Evolutionary conservation across 2,329 filamentous ascomycete species (phyloP).

Genomic region (Lachnellula cervina): DNA sequence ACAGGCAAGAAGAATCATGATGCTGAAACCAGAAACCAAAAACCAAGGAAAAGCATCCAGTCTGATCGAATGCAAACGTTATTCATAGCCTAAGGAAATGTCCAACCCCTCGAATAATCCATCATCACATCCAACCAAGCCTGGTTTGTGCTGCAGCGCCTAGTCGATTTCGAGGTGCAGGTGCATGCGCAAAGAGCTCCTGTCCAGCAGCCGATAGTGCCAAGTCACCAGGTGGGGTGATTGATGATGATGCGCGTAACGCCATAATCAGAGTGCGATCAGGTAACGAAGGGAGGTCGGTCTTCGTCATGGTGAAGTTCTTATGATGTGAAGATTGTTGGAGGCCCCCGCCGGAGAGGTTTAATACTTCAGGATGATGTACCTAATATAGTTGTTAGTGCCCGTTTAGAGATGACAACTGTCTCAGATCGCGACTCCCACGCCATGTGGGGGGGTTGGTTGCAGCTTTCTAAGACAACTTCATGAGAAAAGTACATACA

Average conservation of each 20-base stretch:
- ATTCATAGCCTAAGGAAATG: neutral
- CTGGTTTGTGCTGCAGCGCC: neutral
- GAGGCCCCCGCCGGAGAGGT: neutral
- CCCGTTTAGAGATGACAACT: neutral
- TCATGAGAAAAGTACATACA: constrained; percentile 51
- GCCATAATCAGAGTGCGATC: constrained; percentile 3
- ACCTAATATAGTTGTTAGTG: constrained; percentile 39
- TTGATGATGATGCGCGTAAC: constrained; percentile 14
- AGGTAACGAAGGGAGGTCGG: constrained; percentile 13
- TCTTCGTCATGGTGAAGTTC: constrained; percentile 6
- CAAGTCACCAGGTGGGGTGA: constrained; percentile 5
- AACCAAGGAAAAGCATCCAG: neutral
- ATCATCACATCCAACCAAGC: neutral
- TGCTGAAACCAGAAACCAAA: neutral
- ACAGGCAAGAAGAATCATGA: constrained; percentile 10
- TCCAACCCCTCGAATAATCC: neutral
- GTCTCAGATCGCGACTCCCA: neutral
- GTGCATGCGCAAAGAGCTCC: neutral
- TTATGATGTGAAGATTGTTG: neutral
- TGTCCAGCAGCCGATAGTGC: constrained; percentile 14
- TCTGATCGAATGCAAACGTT: neutral
- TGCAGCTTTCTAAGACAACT: neutral
- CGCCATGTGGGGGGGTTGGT: neutral
- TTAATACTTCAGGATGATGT: constrained; percentile 90
- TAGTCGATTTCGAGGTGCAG: neutral